phyloP scores from a whole-genome alignment of 768 basidiomycete species.

The Boletus vermiculosoides region DNA sequence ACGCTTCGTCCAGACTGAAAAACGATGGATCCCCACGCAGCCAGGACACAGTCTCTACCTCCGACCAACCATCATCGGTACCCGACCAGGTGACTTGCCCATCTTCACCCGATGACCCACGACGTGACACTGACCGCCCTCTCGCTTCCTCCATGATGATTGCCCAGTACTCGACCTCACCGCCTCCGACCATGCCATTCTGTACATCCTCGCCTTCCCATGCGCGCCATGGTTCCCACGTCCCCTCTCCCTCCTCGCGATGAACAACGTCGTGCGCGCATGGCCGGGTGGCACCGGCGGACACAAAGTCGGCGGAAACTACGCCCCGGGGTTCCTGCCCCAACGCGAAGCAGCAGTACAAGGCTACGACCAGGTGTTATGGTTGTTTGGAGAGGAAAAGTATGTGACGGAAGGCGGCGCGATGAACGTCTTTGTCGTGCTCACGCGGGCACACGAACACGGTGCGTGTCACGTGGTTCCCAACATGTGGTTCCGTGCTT shows the following conservation, averaged over 20 bases:
- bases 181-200: slow-evolving; percentile 74
- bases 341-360: slow-evolving; percentile 61
- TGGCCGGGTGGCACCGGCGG: slow-evolving; percentile 76
- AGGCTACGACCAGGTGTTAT: slow-evolving; percentile 78
- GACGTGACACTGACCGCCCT: neutral
- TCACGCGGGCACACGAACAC: slow-evolving; percentile 53
- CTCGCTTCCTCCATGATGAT: too few relatives aligned
- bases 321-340: slow-evolving; percentile 59
- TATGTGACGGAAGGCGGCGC: slow-evolving; percentile 59
- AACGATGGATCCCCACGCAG: slow-evolving; percentile 79
- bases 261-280: slow-evolving; percentile 74
- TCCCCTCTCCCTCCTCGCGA: slow-evolving; percentile 56
- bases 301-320: slow-evolving; percentile 65
- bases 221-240: slow-evolving; percentile 52
- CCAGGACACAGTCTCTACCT: slow-evolving; percentile 84
- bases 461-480: too few relatives aligned
- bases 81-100: slow-evolving; percentile 36
- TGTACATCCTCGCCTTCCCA: slow-evolving; percentile 82
- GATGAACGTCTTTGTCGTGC: slow-evolving; percentile 80
- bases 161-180: slow-evolving; percentile 64
- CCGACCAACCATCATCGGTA: slow-evolving; percentile 70
- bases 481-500: too few relatives aligned
- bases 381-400: slow-evolving; percentile 67
- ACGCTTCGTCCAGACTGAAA: slow-evolving; percentile 65
- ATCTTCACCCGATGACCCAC: neutral